A percentile compares a stretch with the other conserved stretches of the same genome.
Evolutionary conservation across 2,329 filamentous ascomycete species (phyloP).

Genomic region (Thielaviopsis musarum): DNA sequence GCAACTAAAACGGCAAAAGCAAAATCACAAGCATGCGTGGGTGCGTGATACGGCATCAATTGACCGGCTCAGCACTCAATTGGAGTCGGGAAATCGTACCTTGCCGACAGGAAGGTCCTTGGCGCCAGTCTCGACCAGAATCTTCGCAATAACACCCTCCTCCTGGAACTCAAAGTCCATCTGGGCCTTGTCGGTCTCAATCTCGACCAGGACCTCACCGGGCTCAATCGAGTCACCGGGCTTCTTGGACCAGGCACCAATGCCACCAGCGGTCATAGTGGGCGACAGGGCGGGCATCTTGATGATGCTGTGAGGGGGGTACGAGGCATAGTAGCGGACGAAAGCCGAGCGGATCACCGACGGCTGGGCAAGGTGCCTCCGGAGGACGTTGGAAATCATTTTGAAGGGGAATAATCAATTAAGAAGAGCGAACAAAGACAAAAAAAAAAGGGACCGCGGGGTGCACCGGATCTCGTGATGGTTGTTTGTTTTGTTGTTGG

Average conservation of each 20-base stretch:
- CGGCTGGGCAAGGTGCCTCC: slow-evolving; percentile 12
- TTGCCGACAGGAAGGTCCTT: slow-evolving; percentile 91
- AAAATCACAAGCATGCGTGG: neutral
- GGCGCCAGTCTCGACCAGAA: slow-evolving; percentile 78
- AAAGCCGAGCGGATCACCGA: slow-evolving; percentile 29
- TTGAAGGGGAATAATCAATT: neutral
- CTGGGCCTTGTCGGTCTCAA: slow-evolving; percentile 99
- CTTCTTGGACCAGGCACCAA: slow-evolving; percentile 97
- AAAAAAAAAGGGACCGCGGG: slow-evolving; percentile 1
- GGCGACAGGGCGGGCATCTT: slow-evolving; percentile 97
- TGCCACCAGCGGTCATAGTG: slow-evolving; percentile 93
- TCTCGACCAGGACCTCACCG: slow-evolving; percentile 91
- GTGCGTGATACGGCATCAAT: neutral
- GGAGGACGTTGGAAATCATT: slow-evolving; percentile 11
- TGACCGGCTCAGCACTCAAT: neutral
- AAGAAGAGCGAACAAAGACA: neutral
- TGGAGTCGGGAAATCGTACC: slow-evolving; percentile 37
- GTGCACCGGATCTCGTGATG: neutral
- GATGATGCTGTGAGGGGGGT: slow-evolving; percentile 85
- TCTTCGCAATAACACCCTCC: slow-evolving; percentile 86
- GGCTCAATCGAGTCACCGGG: slow-evolving; percentile 71
- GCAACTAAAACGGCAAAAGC: neutral
- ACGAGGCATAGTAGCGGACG: slow-evolving; percentile 58
- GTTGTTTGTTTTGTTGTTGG: neutral
- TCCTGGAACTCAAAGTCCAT: slow-evolving; percentile 99